phyloP scores from a whole-genome alignment of 768 basidiomycete genomes.

The Tulasnella sp. region DNA sequence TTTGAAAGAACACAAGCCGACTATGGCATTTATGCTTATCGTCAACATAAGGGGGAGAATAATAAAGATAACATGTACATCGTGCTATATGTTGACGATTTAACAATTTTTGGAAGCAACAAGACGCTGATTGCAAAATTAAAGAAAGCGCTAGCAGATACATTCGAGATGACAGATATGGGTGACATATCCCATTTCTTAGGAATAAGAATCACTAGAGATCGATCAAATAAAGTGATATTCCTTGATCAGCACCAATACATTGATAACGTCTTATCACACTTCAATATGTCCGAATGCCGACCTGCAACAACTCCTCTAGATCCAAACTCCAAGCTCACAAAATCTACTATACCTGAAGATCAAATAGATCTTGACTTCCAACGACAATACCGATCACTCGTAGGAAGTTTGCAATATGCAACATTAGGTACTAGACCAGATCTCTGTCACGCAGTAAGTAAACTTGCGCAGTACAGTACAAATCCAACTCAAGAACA shows the following conservation, averaged over 20 bases:
- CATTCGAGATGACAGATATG: slow-evolving; percentile 4
- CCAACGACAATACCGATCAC: background rate
- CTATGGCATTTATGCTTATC: background rate
- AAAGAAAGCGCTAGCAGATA: background rate
- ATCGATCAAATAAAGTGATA: background rate
- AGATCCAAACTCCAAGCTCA: background rate
- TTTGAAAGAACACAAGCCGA: background rate
- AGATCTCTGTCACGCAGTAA: slow-evolving; percentile 24
- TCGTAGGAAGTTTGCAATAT: slow-evolving; percentile 17
- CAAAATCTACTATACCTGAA: background rate
- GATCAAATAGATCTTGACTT: background rate
- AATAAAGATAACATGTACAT: background rate
- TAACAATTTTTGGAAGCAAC: background rate
- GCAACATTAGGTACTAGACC: slow-evolving; percentile 17
- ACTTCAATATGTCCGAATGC: background rate
- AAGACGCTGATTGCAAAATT: background rate
- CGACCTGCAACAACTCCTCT: background rate
- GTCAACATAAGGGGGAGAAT: background rate
- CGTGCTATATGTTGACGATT: slow-evolving; percentile 2
- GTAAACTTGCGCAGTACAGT: slow-evolving; percentile 19
- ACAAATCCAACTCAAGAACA: slow-evolving; percentile 11
- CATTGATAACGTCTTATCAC: background rate
- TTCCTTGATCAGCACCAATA: background rate
- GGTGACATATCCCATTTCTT: background rate
- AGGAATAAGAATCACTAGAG: background rate